Conservation (phyloP, 352 stramenopile species). For the Phytophthora kernoviae region DNA sequence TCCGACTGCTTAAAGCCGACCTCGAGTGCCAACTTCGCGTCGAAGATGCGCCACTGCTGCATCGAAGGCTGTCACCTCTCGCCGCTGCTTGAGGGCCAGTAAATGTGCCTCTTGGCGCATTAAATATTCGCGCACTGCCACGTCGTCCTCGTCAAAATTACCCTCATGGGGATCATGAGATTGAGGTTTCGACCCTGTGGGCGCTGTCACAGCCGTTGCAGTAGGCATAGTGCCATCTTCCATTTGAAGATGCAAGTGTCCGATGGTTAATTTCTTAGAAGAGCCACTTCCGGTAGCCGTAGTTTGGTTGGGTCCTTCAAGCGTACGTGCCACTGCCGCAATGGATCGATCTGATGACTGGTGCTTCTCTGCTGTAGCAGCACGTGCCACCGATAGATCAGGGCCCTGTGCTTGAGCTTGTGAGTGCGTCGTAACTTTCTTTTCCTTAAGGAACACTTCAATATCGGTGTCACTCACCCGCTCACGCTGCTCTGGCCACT, state of each 20-base stretch:
- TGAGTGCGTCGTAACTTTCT: constrained; percentile 50
- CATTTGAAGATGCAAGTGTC: constrained; percentile 32
- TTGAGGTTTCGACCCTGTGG: not conserved
- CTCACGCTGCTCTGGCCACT: constrained; percentile 91
- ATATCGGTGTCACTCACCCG: constrained; percentile 83
- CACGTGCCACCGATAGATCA: constrained; percentile 3
- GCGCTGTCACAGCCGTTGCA: not conserved
- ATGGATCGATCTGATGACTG: constrained; percentile 40
- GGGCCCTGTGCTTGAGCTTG: constrained; percentile 5
- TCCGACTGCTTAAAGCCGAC: constrained; percentile 90
- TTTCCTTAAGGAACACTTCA: constrained; percentile 65
- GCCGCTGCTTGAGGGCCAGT: constrained; percentile 68
- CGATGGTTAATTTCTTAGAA: constrained; percentile 17
- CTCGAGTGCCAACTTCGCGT: constrained; percentile 79
- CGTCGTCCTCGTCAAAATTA: constrained; percentile 55
- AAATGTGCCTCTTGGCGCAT: constrained; percentile 68
- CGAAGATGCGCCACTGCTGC: constrained; percentile 89
- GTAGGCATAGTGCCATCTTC: constrained; percentile 8
- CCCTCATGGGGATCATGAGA: constrained; percentile 6
- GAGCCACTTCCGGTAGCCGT: not conserved
- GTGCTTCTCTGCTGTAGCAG: constrained; percentile 16
- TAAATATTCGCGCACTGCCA: constrained; percentile 50
- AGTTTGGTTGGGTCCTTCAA: constrained; percentile 19
- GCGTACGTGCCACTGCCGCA: constrained; percentile 31
- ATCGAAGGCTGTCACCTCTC: constrained; percentile 84